These are phyloP conservation scores for Phytophthora hybrid DNA, from an alignment of 352 stramenopile species.

Conservation along the genomic window DNA sequence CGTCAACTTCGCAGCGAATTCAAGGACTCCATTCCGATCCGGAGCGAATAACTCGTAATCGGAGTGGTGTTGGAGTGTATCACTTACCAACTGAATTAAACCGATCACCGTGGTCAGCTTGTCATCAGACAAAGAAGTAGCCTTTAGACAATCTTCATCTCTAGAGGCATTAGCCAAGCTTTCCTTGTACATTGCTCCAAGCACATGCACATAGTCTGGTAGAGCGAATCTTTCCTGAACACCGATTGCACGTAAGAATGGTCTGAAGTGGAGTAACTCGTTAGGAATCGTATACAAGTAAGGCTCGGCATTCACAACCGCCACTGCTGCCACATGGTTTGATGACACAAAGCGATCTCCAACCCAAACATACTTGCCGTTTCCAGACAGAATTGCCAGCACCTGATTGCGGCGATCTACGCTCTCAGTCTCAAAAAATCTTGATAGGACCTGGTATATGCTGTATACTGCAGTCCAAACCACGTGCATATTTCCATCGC, in stretches of 20 bases:
- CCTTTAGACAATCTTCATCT: constrained; percentile 12
- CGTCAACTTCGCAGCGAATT: constrained; percentile 53
- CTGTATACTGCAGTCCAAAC: constrained; percentile 66
- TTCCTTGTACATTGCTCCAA: constrained; percentile 64
- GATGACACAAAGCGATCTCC: constrained; percentile 61
- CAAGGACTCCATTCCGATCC: constrained; percentile 52
- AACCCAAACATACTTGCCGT: constrained; percentile 70
- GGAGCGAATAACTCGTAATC: constrained; percentile 70
- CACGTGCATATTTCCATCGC: constrained; percentile 42
- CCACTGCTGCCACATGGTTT: constrained; percentile 59
- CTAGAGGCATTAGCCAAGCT: constrained; percentile 22
- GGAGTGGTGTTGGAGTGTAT: constrained; percentile 58
- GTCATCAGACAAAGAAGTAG: constrained; percentile 45
- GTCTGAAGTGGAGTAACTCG: constrained; percentile 71
- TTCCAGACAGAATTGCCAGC: constrained; percentile 46
- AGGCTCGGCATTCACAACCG: constrained; percentile 65
- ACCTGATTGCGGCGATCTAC: constrained; percentile 34
- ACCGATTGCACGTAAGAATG: constrained; percentile 68
- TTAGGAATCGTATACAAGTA: constrained; percentile 71
- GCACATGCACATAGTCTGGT: constrained; percentile 65
- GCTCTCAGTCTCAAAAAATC: constrained; percentile 63
- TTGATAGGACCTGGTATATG: constrained; percentile 65
- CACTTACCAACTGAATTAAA: constrained; percentile 74
- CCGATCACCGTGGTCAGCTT: constrained; percentile 65
- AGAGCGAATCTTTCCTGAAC: constrained; percentile 67